phyloP scores from a whole-genome alignment of 352 stramenopile species.

The Phytopythium montanum region DNA sequence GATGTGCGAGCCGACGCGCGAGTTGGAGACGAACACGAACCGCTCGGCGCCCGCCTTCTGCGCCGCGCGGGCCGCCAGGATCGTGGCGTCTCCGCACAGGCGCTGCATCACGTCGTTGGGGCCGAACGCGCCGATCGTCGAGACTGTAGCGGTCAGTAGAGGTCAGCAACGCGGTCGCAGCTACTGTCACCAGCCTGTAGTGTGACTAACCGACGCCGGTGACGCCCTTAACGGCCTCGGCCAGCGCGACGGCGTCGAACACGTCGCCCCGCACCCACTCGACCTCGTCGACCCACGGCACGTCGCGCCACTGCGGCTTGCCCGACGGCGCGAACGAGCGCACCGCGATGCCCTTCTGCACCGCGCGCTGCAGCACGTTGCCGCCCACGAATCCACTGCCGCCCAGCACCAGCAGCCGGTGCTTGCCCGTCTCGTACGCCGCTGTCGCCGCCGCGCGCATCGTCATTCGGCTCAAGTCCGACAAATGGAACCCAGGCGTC shows the following conservation, averaged over 20 bases:
- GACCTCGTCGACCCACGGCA: slow-evolving; percentile 80
- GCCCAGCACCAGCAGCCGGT: slow-evolving; percentile 80
- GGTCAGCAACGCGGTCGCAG: not conserved
- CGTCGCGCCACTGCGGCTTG: slow-evolving; percentile 75
- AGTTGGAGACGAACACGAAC: slow-evolving; percentile 92
- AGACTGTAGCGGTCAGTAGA: slow-evolving; percentile 38
- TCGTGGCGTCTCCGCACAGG: slow-evolving; percentile 87
- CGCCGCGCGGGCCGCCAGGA: slow-evolving; percentile 66
- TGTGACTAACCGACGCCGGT: slow-evolving; percentile 77
- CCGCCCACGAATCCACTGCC: slow-evolving; percentile 89
- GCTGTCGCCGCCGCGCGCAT: slow-evolving; percentile 28
- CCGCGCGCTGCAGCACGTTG: slow-evolving; percentile 86
- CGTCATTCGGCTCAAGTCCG: slow-evolving; percentile 11
- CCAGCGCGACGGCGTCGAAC: slow-evolving; percentile 65
- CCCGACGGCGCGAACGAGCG: slow-evolving; percentile 83
- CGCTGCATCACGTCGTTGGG: slow-evolving; percentile 88
- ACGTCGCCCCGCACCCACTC: slow-evolving; percentile 87
- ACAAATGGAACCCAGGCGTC: too few species aligned
- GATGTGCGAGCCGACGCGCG: slow-evolving; percentile 77
- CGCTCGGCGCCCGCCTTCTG: slow-evolving; percentile 68
- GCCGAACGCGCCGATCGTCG: slow-evolving; percentile 86
- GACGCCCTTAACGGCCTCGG: slow-evolving; percentile 63
- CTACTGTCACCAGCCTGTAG: not conserved
- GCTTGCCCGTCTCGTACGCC: slow-evolving; percentile 66
- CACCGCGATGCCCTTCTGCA: slow-evolving; percentile 86